Percentiles rank a stretch among this genome's conserved stretches.
phyloP scores from a whole-genome alignment of 768 basidiomycete genomes.

The Zangia roseola region DNA sequence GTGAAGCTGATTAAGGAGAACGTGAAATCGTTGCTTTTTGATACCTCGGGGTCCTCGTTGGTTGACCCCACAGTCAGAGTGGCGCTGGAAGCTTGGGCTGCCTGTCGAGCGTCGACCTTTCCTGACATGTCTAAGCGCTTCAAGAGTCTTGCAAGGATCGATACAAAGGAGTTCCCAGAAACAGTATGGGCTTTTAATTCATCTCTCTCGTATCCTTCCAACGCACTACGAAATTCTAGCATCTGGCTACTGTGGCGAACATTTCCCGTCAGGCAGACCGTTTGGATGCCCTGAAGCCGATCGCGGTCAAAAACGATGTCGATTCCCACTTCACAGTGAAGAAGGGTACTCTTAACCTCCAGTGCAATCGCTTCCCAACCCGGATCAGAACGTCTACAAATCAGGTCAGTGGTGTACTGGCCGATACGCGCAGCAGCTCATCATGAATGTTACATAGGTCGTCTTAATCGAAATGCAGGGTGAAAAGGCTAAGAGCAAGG shows the following conservation, averaged over 20 bases:
- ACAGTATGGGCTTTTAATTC: slow-evolving; percentile 24
- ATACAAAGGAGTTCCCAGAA: slow-evolving; percentile 27
- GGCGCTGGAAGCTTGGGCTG: slow-evolving; percentile 47
- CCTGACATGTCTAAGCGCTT: slow-evolving; percentile 17
- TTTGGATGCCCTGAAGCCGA: slow-evolving; percentile 49
- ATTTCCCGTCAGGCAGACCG: slow-evolving; percentile 44
- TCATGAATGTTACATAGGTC: slow-evolving; percentile 7
- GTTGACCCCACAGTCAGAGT: slow-evolving; percentile 13
- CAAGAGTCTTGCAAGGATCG: slow-evolving; percentile 16
- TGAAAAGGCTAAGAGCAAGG: background rate
- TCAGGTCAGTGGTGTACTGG: slow-evolving; percentile 36
- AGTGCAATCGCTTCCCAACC: slow-evolving; percentile 43
- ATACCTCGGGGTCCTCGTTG: slow-evolving; percentile 16
- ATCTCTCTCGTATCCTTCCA: background rate
- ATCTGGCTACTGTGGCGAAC: slow-evolving; percentile 45
- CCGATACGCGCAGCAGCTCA: too few species aligned
- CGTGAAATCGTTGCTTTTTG: slow-evolving; percentile 32
- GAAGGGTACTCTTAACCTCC: slow-evolving; percentile 34
- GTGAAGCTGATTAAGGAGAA: slow-evolving; percentile 22
- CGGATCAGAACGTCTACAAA: slow-evolving; percentile 36
- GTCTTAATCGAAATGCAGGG: slow-evolving; percentile 19
- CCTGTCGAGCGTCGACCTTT: slow-evolving; percentile 36
- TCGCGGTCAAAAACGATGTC: slow-evolving; percentile 42
- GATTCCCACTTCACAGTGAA: slow-evolving; percentile 23
- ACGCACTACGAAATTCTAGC: slow-evolving; percentile 26